Evolutionary conservation across 2,329 filamentous ascomycete genomes (phyloP), one percentile per base, ranked within the genome.

Genomic region (Colletotrichum chrysophilum): DNA sequence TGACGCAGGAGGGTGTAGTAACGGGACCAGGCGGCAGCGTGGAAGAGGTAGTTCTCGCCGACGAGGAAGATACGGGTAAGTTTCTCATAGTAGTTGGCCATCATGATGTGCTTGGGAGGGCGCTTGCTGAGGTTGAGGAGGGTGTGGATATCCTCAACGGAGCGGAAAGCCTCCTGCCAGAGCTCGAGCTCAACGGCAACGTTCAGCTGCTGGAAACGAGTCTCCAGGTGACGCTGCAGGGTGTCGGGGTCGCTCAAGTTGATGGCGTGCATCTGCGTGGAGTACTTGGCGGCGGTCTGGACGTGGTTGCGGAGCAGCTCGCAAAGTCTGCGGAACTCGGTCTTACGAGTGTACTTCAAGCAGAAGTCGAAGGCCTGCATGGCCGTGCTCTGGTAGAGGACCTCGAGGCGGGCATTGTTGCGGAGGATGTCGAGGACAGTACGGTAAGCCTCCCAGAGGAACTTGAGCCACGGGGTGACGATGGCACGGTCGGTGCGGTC

Each of bases 71-170:
- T 99, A 78, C 96, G 93, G 55, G 97, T 98, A 74, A 99, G 93
- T 89, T 98, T 98, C 91, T 99, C 97, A 87, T 98, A 99, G 91
- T 99, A 99, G 89, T 98, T 99, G 87, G 97, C 97, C 97, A 99
- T 99, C 97, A 99, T 98, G 84, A 98, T 91, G 85, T 98, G 98
- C 93, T 98, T 98, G 70, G 97, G 94, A 52, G 96, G 96, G 71
- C 97, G 95, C 92, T 98, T 98, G 93, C 96, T 98, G 80, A 98
- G 91, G 88, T 94, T 98, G 80, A 99, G 93, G 71, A 99, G 92
- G 67, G 96, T 98, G 88, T 99, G 97, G 80, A 98, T 98, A 84
- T 99, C 97, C 88, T 99, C 97, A 66, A 99, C 96, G 83, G 96
- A 98, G 85, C 97, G 95, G 94, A 99, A 99, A 78, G 97, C 97